A percentile compares a stretch with the other conserved stretches of the same genome.
Evolutionary conservation across 1,284 basidiomycete genomes (phyloP).

Genomic region (Ustilago tritici): DNA sequence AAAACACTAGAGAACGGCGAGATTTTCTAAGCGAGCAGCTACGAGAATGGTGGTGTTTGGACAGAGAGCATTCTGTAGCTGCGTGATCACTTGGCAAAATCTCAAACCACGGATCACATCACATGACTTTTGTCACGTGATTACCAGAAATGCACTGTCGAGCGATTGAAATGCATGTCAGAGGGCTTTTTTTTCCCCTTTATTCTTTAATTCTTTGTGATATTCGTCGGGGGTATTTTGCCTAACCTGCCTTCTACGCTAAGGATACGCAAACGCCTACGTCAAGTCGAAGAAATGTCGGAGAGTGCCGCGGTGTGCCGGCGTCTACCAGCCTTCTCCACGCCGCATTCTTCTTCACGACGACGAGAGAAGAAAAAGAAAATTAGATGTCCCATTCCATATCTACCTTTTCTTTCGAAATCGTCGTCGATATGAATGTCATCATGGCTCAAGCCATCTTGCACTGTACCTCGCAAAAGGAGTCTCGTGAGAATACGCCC

Average conservation of each 20-base stretch:
- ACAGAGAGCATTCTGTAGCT: too few relatives aligned
- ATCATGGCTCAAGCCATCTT: neutral
- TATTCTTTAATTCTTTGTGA: neutral
- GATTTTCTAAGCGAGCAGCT: too few relatives aligned
- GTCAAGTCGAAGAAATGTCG: constrained; percentile 25
- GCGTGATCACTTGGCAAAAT: too few relatives aligned
- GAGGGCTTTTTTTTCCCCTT: neutral
- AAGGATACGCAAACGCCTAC: constrained; percentile 29
- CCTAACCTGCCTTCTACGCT: neutral
- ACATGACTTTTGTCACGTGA: too few relatives aligned
- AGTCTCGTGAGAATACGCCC: neutral
- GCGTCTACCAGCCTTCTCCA: neutral
- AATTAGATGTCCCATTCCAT: constrained; percentile 22
- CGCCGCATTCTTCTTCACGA: neutral
- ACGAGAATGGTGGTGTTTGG: too few relatives aligned
- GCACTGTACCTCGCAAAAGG: neutral
- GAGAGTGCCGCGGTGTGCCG: constrained; percentile 14
- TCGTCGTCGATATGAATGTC: neutral
- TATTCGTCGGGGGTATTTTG: constrained; percentile 13
- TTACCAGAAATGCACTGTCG: constrained; percentile 23
- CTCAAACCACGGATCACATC: too few relatives aligned
- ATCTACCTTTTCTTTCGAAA: constrained; percentile 1
- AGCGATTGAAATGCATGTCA: constrained; percentile 13
- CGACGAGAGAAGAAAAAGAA: neutral
- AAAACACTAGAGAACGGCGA: too few relatives aligned